Base-by-base conservation (phyloP, 2,329 filamentous ascomycete genomes). In the Fusarium sp. region DNA sequence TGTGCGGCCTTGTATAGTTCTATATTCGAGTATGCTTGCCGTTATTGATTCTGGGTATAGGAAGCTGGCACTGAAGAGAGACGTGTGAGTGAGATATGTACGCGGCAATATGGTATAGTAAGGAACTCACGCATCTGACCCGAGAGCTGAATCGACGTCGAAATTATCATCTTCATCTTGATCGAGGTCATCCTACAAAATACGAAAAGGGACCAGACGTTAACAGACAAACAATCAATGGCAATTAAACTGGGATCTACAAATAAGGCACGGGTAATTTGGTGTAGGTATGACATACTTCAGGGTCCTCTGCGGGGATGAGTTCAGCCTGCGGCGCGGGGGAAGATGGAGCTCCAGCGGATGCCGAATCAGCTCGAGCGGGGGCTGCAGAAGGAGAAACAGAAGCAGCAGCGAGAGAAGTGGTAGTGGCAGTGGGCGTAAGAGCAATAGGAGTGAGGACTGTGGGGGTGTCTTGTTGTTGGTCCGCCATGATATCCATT, bases 21-120 rank as follows among this genome's bases (percentile, higher is more conserved):
- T 72, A 20, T 74, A 74, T 20, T 74, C 67, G 8, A 74, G 30
- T 41, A 74, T 74, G 18, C 72, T 74, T 7, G 72, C 55, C 8
- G 72, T 66, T 18, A 73, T 51, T 4, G 72, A 74, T 13, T 69
- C 72, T 2, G 63, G 62, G 25, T 66, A 66, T 41, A 65, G 57
- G 5, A 65, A 72, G 54, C 72, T 74, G 34, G 54, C 68, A 30
- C 72, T 74, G 50, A 41, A 21, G 42, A 47, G 4, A 20, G 45
- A 40, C 16, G 30, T 47, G 32, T 54, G 43, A 66, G 63, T 53
- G 37, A 27, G 32, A 13, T 14, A n/a, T 41, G 28, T 32, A 43
- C 23, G 12, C 16, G 34, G 20, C 21, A 14, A 5, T 32, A 13
- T 32, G 12, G 27, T 14, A 18, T 1, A 45, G 42, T 37, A 30